A percentile compares a stretch with the other conserved stretches of the same genome.
phyloP scores from a whole-genome alignment of 352 stramenopile species.

The Pythium folliculosum region DNA sequence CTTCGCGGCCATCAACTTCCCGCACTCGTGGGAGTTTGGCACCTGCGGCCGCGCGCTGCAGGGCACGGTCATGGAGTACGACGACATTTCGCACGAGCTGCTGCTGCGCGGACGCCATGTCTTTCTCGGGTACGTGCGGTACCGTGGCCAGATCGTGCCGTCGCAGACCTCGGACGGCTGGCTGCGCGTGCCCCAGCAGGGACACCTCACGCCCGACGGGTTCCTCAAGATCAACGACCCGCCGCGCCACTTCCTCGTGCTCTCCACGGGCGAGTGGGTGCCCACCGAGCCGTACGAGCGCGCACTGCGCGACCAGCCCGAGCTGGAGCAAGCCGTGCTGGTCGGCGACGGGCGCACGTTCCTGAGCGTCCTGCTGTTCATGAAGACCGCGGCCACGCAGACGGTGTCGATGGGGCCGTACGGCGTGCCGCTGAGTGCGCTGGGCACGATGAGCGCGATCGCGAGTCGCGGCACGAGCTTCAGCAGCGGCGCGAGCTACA shows the following conservation, averaged over 20 bases:
- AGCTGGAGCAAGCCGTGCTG: conserved; percentile 68
- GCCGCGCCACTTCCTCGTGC: conserved; percentile 67
- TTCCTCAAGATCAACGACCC: conserved; percentile 74
- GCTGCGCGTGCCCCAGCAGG: conserved; percentile 56
- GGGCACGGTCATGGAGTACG: conserved; percentile 59
- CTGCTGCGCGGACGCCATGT: conserved; percentile 71
- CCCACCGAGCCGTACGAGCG: conserved; percentile 65
- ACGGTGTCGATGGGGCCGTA: background rate
- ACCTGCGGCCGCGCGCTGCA: conserved; percentile 60
- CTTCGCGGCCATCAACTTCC: conserved; percentile 74
- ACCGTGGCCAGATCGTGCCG: conserved; percentile 29
- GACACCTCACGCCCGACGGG: conserved; percentile 64
- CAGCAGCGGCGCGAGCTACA: conserved; percentile 24
- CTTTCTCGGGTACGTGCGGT: conserved; percentile 63
- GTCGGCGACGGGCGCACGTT: conserved; percentile 71
- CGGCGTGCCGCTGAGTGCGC: background rate
- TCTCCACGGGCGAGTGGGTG: conserved; percentile 75
- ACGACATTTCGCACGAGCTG: conserved; percentile 65
- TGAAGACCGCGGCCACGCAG: conserved; percentile 51
- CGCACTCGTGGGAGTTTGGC: conserved; percentile 74
- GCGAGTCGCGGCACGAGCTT: conserved; percentile 20
- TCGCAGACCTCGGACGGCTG: conserved; percentile 41
- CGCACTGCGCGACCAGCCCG: conserved; percentile 50
- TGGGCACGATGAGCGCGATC: background rate
- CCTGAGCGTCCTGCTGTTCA: conserved; percentile 75